phyloP scores from a whole-genome alignment of 2,329 filamentous ascomycete genomes.

The Pseudogymnoascus sp. region DNA sequence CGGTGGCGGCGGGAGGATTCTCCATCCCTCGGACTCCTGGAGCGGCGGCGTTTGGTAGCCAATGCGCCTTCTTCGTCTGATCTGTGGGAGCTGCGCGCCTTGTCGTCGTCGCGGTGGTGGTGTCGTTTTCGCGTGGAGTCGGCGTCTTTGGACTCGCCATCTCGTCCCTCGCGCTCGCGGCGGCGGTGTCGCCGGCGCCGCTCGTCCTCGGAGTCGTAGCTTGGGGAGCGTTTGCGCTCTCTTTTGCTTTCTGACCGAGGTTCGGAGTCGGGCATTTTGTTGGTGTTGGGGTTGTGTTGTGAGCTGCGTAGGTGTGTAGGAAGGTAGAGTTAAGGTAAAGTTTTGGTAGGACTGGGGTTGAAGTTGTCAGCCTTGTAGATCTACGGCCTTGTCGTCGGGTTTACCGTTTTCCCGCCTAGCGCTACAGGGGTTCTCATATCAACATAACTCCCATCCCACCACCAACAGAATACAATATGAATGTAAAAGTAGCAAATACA shows the following conservation, averaged over 20 bases:
- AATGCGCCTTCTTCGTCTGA: background rate
- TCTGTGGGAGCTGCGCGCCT: background rate
- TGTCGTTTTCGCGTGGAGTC: background rate
- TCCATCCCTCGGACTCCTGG: slow-evolving; percentile 21
- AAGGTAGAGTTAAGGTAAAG: background rate
- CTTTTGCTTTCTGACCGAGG: background rate
- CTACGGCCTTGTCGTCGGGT: background rate
- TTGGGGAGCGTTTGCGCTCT: background rate
- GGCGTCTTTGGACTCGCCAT: background rate
- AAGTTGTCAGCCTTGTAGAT: background rate
- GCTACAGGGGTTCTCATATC: background rate
- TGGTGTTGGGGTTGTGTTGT: background rate
- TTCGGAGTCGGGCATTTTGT: background rate
- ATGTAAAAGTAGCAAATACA: background rate
- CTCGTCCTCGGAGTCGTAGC: background rate
- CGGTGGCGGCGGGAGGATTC: slow-evolving; percentile 15
- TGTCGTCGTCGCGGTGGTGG: background rate
- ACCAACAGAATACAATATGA: background rate
- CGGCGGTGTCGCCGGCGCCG: background rate
- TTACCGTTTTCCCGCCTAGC: background rate
- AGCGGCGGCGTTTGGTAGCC: slow-evolving; percentile 22
- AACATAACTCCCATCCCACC: background rate
- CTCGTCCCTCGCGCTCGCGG: background rate
- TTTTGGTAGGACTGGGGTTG: background rate
- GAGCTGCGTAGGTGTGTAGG: background rate